Conservation (phyloP, 225 moss, liverwort and hornwort genomes). For the Takakia lepidozioides region DNA sequence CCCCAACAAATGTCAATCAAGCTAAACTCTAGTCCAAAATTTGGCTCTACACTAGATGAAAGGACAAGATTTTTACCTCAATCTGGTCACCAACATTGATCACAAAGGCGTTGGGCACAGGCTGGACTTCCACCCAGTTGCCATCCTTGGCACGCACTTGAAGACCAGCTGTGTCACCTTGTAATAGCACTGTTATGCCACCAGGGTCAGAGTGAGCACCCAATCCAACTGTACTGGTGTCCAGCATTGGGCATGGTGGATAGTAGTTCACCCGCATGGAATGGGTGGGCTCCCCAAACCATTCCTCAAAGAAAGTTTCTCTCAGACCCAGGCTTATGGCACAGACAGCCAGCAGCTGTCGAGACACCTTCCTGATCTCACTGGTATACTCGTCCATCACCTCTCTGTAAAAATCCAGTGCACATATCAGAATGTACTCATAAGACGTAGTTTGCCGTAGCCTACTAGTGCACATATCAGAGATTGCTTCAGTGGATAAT, state of each 20-base stretch:
- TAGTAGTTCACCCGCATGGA: slow-evolving; percentile 6
- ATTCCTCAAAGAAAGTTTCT: background rate
- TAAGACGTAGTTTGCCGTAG: background rate
- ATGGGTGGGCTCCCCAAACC: slow-evolving; percentile 1
- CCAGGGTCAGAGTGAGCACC: slow-evolving; percentile 8
- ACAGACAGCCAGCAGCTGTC: slow-evolving; percentile 1
- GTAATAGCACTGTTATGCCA: slow-evolving; percentile 6
- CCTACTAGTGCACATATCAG: too few species aligned
- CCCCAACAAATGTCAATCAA: too few species aligned
- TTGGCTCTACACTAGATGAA: too few species aligned
- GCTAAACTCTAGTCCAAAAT: too few species aligned
- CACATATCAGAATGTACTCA: background rate
- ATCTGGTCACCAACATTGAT: slow-evolving; percentile 8
- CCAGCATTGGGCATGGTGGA: background rate
- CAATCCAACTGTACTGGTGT: slow-evolving; percentile 1
- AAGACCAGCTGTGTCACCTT: slow-evolving; percentile 6
- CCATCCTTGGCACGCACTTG: slow-evolving; percentile 3
- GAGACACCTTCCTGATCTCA: background rate
- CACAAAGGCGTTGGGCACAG: slow-evolving; percentile 6
- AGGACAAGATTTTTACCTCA: too few species aligned
- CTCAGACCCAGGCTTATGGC: slow-evolving; percentile 4
- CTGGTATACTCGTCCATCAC: slow-evolving; percentile 5
- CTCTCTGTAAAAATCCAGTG: slow-evolving; percentile 3
- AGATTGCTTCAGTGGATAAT: too few species aligned
- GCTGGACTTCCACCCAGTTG: slow-evolving; percentile 6